Conservation (phyloP, 2,329 filamentous ascomycete genomes). For the Apiospora saccharicola region DNA sequence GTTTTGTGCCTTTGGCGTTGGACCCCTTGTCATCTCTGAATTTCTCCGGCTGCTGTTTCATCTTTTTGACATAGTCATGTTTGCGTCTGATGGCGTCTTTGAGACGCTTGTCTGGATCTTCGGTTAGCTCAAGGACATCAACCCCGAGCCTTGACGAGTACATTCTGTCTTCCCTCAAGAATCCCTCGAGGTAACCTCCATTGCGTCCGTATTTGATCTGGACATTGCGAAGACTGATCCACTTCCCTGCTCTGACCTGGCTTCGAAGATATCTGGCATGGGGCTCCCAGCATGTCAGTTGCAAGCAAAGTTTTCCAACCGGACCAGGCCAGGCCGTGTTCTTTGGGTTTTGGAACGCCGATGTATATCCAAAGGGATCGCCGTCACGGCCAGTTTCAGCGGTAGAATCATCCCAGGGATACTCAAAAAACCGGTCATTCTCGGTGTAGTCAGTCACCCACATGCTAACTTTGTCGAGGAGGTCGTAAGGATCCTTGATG, state of each 20-base stretch:
- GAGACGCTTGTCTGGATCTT: slow-evolving; percentile 55
- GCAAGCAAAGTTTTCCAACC: slow-evolving; percentile 74
- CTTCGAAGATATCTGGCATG: slow-evolving; percentile 68
- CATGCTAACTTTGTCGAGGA: slow-evolving; percentile 60
- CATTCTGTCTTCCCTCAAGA: slow-evolving; percentile 67
- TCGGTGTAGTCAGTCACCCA: slow-evolving; percentile 86
- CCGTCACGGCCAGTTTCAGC: slow-evolving; percentile 51
- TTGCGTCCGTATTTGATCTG: slow-evolving; percentile 67
- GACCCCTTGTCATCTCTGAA: slow-evolving; percentile 29
- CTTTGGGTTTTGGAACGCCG: slow-evolving; percentile 39
- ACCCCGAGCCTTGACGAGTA: slow-evolving; percentile 62
- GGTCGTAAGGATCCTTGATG: slow-evolving; percentile 57
- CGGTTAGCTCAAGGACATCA: slow-evolving; percentile 53
- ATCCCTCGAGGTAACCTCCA: slow-evolving; percentile 71
- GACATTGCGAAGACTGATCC: slow-evolving; percentile 75
- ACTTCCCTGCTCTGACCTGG: slow-evolving; percentile 64
- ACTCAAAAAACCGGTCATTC: slow-evolving; percentile 69
- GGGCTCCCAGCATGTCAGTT: slow-evolving; percentile 73
- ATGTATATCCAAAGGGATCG: slow-evolving; percentile 63
- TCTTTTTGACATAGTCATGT: slow-evolving; percentile 63
- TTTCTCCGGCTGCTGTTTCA: slow-evolving; percentile 37
- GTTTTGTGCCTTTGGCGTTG: slow-evolving; percentile 30
- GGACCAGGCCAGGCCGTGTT: slow-evolving; percentile 73
- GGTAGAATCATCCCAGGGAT: slow-evolving; percentile 42
- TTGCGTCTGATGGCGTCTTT: slow-evolving; percentile 69